Evolutionary conservation across 176 grass and related monocot species (phyloP), one percentile per base, ranked within the genome.

Genomic region (Aegilops speltoides): DNA sequence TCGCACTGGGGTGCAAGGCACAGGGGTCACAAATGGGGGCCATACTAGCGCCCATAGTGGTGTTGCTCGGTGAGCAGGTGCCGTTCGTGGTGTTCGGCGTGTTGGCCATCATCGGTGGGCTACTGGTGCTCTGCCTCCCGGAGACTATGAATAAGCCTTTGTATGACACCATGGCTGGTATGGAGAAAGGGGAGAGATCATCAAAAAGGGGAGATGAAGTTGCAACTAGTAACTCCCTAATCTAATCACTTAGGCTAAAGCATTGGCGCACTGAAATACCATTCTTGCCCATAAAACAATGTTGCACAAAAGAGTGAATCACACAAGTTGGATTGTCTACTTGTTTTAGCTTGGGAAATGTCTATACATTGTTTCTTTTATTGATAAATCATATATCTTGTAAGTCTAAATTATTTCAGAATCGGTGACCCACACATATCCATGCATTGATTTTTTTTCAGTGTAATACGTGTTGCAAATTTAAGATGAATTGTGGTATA

Each of bases 101-200:
- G 0, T 89, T 86, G 2, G 97, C 90, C 20, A 82, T 98, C 73
- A 0, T 87, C 8, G 97, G 97, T 2, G 92, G 82, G 0, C 6
- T 84, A 45, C 69, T 98, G 2, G 85, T 93, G 6, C 43, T 83
- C 48, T 90, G 77, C 82, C 81, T 98, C 33, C 97, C 94, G 16
- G 94, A 98, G 94, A 98, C 97, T 1, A 91, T 78, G 92, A 91
- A 94, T 82, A 86, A 79, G 52, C 94, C 97, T 0, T 48, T 96
- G 33, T 98, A 98, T 57, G 93, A 96, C 68, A 98, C 93, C 25
- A 90, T 98, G 92, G 88, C 79, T 0, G 92, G 96, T 6, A 50
- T 98, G 28, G 88, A 96, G 86, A 83, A 98, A 78, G 90, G 88
- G 12, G 91, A 98, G 84, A 60, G 68, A 79, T 23, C 82, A 52